These are phyloP conservation scores for Coniophora puteana DNA, from an alignment of 1,284 basidiomycete genomes.

Conservation along the genomic window DNA sequence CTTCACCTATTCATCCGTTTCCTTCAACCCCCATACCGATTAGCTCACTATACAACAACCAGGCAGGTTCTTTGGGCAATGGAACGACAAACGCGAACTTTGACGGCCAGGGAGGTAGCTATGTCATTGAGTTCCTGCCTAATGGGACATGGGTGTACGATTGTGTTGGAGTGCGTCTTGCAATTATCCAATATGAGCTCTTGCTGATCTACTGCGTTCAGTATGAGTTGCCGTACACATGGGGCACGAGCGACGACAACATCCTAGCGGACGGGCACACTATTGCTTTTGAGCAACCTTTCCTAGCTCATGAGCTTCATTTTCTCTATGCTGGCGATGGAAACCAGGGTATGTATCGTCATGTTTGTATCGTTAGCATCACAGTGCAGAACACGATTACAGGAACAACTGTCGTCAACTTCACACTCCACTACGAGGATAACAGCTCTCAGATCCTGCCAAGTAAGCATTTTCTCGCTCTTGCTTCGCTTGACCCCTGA, in stretches of 20 bases:
- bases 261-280: conserved; percentile 35
- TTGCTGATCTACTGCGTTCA: conserved; percentile 9
- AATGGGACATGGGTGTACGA: conserved; percentile 31
- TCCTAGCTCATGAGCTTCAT: conserved; percentile 37
- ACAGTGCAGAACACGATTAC: conserved; percentile 28
- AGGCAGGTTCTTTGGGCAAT: conserved; percentile 37
- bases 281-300: conserved; percentile 25
- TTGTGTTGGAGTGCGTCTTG: conserved; percentile 28
- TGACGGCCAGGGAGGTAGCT: conserved; percentile 33
- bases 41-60: conserved; percentile 31
- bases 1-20: no score
- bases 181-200: background rate
- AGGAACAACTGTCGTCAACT: no score
- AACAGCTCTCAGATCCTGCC: conserved; percentile 27
- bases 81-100: conserved; percentile 35
- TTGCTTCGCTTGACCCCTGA: no score
- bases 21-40: conserved; percentile 27
- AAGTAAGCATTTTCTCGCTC: conserved; percentile 20
- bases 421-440: conserved; percentile 32
- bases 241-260: conserved; percentile 37
- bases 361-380: background rate
- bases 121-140: conserved; percentile 33
- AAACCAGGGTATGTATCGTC: conserved; percentile 16
- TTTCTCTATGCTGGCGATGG: conserved; percentile 40
- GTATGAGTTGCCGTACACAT: conserved; percentile 37